Evolutionary conservation across 2,329 filamentous ascomycete genomes (phyloP), one percentile per base, ranked within the genome.

Genomic region (Polychaeton citri): DNA sequence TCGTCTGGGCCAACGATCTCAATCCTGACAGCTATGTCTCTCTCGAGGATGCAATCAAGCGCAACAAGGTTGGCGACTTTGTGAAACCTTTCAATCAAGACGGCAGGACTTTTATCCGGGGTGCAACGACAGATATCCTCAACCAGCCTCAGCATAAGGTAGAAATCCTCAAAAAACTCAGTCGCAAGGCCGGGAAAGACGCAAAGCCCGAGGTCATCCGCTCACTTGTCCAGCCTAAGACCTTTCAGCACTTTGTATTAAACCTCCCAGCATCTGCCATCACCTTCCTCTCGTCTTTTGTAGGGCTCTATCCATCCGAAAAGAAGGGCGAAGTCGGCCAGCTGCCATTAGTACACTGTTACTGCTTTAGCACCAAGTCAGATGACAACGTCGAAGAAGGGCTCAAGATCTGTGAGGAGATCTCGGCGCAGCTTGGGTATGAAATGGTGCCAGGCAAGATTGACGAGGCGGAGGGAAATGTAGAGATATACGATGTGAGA

Each of bases 1-100:
- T 96, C 49, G 87, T 95, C 13, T 93, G 83, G 78, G 90, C 87
- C 26, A 98, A 96, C 60, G 90, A 98, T 58, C 78, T 95, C 55
- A 98, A 98, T 55, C 88, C 88, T 0, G 82, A 92, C 50, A 87
- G 85, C 49, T 85, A 77, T 60, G 72, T 68, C 37, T 79, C 76
- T 44, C 73, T 98, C 50, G 59, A 69, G 19, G 71, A 79, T 21
- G 82, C 81, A 6, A 70, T 92, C 35, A 59, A 62, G 35, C 70
- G 72, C 42, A 98, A 98, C 63, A 94, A 92, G 66, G 75, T 79
- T 28, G 53, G 65, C 4, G 60, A 75, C 16, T 93, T 79, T 49
- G 85, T 95, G 21, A 75, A 68, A 3, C 68, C 85, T 0, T 88
- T 80, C 65, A 90, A 90, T 61, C 64, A 76, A 46, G 86, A 98